Evolutionary conservation across 768 basidiomycete species (phyloP).

Genomic region (Boletus eberwhitei): DNA sequence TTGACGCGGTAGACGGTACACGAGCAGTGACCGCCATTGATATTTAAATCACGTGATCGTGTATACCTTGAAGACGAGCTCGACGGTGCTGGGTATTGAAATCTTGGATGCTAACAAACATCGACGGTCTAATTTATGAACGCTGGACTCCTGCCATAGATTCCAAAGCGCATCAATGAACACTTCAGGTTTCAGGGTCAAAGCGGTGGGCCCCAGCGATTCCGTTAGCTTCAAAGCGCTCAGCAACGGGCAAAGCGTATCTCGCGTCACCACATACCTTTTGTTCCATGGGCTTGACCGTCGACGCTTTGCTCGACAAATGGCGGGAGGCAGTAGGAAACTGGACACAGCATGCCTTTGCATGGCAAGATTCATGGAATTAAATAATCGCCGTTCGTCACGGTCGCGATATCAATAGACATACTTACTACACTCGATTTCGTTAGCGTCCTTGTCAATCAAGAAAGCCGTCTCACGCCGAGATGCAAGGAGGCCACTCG

Average conservation of each 20-base stretch:
- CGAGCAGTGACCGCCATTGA: neutral
- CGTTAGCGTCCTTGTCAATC: neutral
- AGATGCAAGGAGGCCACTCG: too few relatives aligned
- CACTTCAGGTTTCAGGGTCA: neutral
- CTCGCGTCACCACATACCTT: neutral
- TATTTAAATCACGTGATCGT: slow-evolving; percentile 1
- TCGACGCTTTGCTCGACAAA: neutral
- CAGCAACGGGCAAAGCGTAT: neutral
- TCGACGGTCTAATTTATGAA: neutral
- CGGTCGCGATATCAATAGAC: neutral
- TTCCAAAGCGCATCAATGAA: neutral
- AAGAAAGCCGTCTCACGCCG: too few relatives aligned
- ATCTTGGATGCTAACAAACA: neutral
- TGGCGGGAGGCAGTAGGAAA: too few relatives aligned
- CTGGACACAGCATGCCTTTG: too few relatives aligned
- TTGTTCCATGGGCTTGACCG: neutral
- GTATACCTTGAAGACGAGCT: neutral
- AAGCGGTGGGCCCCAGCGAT: too few relatives aligned
- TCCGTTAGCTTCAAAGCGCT: neutral
- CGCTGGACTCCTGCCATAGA: neutral
- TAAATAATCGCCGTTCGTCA: too few relatives aligned
- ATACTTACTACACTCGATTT: neutral
- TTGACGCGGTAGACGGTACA: neutral
- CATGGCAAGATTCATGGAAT: neutral
- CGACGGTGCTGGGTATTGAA: too few relatives aligned